These are phyloP conservation scores for Talaromyces funiculosus DNA, from an alignment of 2,329 filamentous ascomycete species.

Conservation along the genomic window DNA sequence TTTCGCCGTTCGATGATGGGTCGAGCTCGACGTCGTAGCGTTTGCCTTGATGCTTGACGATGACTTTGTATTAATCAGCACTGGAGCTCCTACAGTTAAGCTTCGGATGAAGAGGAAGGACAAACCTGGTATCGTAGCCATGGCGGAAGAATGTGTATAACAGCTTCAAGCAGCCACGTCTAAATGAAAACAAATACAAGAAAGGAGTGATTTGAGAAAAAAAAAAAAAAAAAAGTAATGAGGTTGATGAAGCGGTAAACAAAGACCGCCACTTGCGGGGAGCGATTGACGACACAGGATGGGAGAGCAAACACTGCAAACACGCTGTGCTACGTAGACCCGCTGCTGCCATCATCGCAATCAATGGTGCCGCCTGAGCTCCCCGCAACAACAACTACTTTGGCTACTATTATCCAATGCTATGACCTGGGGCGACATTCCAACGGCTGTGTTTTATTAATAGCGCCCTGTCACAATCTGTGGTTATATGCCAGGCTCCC, in stretches of 20 bases:
- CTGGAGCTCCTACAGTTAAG: neutral
- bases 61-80: conserved; percentile 52
- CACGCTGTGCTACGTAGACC: conserved; percentile 18
- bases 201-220: neutral
- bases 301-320: conserved; percentile 28
- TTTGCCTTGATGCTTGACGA: conserved; percentile 92
- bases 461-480: neutral
- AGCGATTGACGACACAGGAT: conserved; percentile 4
- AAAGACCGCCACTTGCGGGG: conserved; percentile 13
- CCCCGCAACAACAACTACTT: conserved; percentile 8
- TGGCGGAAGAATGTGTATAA: conserved; percentile 26
- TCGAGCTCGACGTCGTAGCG: conserved; percentile 94
- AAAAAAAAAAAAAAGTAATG: no score
- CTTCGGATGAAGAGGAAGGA: neutral
- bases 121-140: conserved; percentile 53
- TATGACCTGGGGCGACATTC: neutral
- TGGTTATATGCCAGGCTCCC: neutral
- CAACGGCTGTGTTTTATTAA: neutral
- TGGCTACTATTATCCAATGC: neutral
- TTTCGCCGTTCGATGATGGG: conserved; percentile 74
- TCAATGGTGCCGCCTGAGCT: conserved; percentile 10
- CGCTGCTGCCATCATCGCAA: neutral
- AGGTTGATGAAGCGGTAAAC: conserved; percentile 12
- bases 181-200: neutral
- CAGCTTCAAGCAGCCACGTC: neutral